phyloP scores from a whole-genome alignment of 2,329 filamentous ascomycete genomes.

The Talaromyces piceae region DNA sequence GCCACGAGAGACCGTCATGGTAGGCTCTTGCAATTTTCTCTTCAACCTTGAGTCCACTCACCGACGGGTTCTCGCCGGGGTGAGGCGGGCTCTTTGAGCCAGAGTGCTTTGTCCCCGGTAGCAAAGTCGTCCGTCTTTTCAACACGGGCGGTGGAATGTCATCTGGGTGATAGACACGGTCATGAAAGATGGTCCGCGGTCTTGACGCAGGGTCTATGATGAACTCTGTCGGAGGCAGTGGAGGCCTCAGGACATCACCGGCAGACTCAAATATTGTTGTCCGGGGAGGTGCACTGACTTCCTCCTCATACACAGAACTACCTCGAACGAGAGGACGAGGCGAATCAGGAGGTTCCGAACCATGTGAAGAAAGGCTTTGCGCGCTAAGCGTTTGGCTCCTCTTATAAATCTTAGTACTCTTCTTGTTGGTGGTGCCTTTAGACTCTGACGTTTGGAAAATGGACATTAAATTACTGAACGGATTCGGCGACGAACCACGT shows the following conservation, averaged over 20 bases:
- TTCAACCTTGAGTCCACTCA: conserved; percentile 69
- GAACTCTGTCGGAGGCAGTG: conserved; percentile 72
- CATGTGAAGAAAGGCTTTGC: neutral
- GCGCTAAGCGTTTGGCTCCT: conserved; percentile 63
- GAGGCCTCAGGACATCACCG: conserved; percentile 84
- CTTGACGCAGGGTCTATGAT: conserved; percentile 75
- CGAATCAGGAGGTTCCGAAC: neutral
- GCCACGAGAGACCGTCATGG: conserved; percentile 85
- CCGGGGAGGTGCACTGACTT: conserved; percentile 65
- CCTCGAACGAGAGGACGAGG: conserved; percentile 37
- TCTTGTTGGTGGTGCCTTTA: conserved; percentile 38
- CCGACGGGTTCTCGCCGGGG: conserved; percentile 13
- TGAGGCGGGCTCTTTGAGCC: conserved; percentile 9
- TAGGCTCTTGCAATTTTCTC: conserved; percentile 97
- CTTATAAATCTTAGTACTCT: conserved; percentile 58
- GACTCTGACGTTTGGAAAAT: conserved; percentile 60
- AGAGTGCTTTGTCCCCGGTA: conserved; percentile 16
- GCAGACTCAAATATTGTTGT: conserved; percentile 95
- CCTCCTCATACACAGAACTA: conserved; percentile 43
- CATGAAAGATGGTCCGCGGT: conserved; percentile 89
- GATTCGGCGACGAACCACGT: conserved; percentile 29
- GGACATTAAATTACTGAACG: conserved; percentile 60
- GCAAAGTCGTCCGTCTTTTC: conserved; percentile 35
- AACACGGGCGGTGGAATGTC: conserved; percentile 75
- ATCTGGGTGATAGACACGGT: conserved; percentile 85